Evolutionary conservation across 306 rosid genomes (phyloP).

Genomic region (Mucuna pruriens): DNA sequence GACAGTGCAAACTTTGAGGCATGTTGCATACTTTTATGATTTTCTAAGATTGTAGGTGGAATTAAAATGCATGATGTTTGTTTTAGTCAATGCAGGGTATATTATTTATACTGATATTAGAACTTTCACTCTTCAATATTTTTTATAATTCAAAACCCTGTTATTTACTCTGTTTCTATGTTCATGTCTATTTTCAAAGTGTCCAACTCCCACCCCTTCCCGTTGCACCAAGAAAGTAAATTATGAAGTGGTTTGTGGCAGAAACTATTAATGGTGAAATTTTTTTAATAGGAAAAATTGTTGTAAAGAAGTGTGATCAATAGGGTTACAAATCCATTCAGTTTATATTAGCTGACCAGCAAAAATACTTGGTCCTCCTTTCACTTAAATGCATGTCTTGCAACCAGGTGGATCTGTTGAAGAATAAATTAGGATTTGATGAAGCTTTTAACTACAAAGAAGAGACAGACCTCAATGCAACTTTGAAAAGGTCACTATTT

Average conservation of each 20-base stretch:
- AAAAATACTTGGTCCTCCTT: no score
- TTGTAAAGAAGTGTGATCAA: no score
- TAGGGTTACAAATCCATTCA: background rate
- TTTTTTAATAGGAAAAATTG: background rate
- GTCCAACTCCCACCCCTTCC: no score
- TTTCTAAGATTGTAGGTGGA: background rate
- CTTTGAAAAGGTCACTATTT: slow-evolving; percentile 38
- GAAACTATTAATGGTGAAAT: background rate
- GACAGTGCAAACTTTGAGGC: background rate
- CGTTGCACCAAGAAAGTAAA: no score
- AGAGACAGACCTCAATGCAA: slow-evolving; percentile 28
- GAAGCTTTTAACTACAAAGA: slow-evolving; percentile 43
- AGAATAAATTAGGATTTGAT: slow-evolving; percentile 39
- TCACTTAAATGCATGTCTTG: background rate
- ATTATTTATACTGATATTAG: background rate
- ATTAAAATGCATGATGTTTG: background rate
- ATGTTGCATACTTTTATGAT: background rate
- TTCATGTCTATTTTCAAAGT: no score
- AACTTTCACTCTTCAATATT: background rate
- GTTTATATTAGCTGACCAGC: no score
- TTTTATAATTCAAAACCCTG: no score
- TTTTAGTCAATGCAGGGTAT: no score
- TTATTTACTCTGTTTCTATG: no score
- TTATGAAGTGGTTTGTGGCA: background rate
- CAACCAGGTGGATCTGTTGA: slow-evolving; percentile 33